Evolutionary conservation across 306 rosid species (phyloP), one percentile per base, ranked within the genome.

Genomic region (Trifolium fragiferum): DNA sequence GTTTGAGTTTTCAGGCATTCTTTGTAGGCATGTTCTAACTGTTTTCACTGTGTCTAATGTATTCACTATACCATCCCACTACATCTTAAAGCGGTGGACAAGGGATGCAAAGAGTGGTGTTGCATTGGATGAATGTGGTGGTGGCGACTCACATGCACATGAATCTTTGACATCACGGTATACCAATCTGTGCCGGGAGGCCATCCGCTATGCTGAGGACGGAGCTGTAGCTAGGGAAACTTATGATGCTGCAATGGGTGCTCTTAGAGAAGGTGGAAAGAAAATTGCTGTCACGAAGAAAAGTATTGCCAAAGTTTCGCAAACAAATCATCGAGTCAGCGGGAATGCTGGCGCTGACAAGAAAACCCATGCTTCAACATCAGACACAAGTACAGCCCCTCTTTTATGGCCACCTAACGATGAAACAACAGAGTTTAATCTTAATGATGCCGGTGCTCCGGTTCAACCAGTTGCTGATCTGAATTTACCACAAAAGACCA

Each of bases 1-100:
- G 98, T 94, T 91, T 81, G 96, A 94, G 91, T 90, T 86, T 82
- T 91, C 94, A 49, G 98, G 98, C 66, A 90, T 94, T 80, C 96
- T 94, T 19, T 94, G 98, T 80, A 87, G 95, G 82, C 98, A 94
- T 85, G 86, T 94, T 79, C 83, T 94, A 82, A 94, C 98, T 7
- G 98, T 94, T 63, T 94, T 91, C 75, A 91, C 96, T 0, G 98
- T 94, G 61, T 89, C 98, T 46, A 94, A 91, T 82, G 92, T 94
- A 58, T 92, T 90, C 74, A 89, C 92, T 4, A 75, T 94, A 73
- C 98, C 98, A 25, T 70, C 91, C 69, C 96, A 91, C 83, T 91
- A 91, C 82, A 94, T 94, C 82, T 77, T 94, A 81, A 90, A 83
- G 82, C 90, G 98, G 75, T 94, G 98, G 98, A 94, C 98, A 66